phyloP scores from a whole-genome alignment of 2,329 filamentous ascomycete genomes.

The Exutisphaerella laricina region DNA sequence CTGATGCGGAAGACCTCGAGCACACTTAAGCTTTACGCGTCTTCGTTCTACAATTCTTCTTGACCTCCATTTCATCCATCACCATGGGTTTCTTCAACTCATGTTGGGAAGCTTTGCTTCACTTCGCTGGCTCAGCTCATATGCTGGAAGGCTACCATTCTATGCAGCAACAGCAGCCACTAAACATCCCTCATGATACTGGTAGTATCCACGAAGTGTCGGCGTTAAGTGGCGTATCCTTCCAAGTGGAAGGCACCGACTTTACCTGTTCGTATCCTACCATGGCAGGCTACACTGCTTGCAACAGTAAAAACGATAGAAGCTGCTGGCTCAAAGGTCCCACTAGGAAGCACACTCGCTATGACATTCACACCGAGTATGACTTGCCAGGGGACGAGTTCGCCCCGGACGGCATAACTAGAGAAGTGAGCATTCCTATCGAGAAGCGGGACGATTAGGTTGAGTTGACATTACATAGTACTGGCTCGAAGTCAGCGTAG shows the following conservation, averaged over 20 bases:
- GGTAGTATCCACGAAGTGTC: neutral
- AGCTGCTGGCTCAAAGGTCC: constrained; percentile 21
- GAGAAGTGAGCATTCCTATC: constrained; percentile 17
- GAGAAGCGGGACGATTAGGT: too few species aligned
- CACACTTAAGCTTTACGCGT: neutral
- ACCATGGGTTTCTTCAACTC: constrained; percentile 17
- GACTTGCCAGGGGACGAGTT: constrained; percentile 16
- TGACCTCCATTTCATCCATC: neutral
- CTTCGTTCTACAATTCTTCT: neutral
- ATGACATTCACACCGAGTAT: constrained; percentile 32
- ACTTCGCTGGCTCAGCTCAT: constrained; percentile 8
- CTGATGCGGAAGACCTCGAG: neutral
- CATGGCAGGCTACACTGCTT: constrained; percentile 11
- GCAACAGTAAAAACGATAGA: constrained; percentile 26
- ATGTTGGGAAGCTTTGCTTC: constrained; percentile 16
- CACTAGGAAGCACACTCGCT: constrained; percentile 14
- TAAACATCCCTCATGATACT: constrained; percentile 8
- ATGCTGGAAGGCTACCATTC: constrained; percentile 6
- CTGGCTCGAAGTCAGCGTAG: constrained; percentile 38
- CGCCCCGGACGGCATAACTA: constrained; percentile 25
- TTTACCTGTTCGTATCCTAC: constrained; percentile 17
- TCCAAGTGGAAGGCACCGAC: constrained; percentile 14
- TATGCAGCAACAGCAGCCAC: constrained; percentile 7
- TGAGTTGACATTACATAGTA: too few species aligned
- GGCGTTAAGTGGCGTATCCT: constrained; percentile 6